These are phyloP conservation scores for Pseudozyma pruni DNA, from an alignment of 1,284 basidiomycete species.

Conservation along the genomic window DNA sequence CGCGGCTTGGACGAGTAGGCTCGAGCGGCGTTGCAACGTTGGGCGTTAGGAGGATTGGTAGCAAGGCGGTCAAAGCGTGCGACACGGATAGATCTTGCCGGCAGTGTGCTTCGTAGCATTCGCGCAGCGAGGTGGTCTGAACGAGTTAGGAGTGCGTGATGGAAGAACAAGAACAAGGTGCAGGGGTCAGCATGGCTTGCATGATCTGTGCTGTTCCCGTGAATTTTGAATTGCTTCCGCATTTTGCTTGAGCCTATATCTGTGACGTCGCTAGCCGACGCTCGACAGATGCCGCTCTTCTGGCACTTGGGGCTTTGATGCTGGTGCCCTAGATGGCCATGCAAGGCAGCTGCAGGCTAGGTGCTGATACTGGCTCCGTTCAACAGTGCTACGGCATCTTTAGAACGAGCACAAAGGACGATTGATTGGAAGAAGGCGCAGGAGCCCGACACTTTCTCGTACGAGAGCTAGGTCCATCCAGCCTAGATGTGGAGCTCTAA, in stretches of 20 bases:
- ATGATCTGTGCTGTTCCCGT: neutral
- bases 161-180: neutral
- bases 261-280: too few species aligned
- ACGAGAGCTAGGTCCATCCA: too few species aligned
- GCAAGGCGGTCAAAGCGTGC: slow-evolving; percentile 37
- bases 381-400: too few species aligned
- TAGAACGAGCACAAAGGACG: too few species aligned
- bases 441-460: too few species aligned
- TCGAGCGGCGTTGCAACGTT: slow-evolving; percentile 1
- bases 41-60: neutral
- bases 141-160: neutral
- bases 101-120: slow-evolving; percentile 25
- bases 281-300: too few species aligned
- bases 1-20: slow-evolving; percentile 25
- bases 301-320: too few species aligned
- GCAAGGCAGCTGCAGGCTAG: too few species aligned
- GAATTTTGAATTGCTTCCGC: neutral
- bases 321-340: too few species aligned
- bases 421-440: too few species aligned
- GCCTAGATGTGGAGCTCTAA: too few species aligned
- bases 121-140: slow-evolving; percentile 7
- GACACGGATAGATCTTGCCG: slow-evolving; percentile 18
- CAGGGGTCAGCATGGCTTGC: slow-evolving; percentile 3
- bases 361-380: too few species aligned
- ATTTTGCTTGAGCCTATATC: neutral